A percentile compares a stretch with the other conserved stretches of the same genome.
Conservation (phyloP, 2,329 filamentous ascomycete species). For the Mariannaea elegans region DNA sequence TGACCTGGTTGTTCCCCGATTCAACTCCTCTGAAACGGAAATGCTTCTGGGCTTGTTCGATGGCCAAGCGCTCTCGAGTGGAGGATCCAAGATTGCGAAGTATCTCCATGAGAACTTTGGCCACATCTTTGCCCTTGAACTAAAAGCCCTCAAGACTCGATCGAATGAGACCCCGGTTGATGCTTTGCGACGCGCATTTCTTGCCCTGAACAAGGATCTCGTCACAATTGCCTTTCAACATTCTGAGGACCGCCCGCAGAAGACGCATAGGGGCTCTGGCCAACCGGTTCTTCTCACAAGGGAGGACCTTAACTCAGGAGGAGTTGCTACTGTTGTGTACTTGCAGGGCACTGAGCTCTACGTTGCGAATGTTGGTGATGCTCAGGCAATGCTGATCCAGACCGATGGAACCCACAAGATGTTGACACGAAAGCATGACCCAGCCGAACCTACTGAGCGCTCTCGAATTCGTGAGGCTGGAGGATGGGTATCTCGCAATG, state of each 20-base stretch:
- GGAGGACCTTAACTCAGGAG: constrained; percentile 89
- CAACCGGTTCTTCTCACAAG: constrained; percentile 82
- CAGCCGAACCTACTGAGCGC: constrained; percentile 84
- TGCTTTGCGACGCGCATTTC: constrained; percentile 85
- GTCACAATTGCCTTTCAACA: constrained; percentile 84
- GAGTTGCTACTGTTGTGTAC: constrained; percentile 91
- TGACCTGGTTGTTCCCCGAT: constrained; percentile 92
- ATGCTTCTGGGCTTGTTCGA: constrained; percentile 96
- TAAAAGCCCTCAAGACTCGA: constrained; percentile 76
- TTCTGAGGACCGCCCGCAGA: constrained; percentile 74
- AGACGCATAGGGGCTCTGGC: constrained; percentile 75
- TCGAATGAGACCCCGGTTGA: constrained; percentile 79
- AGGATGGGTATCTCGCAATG: constrained; percentile 94
- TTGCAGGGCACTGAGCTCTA: constrained; percentile 90
- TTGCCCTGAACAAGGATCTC: constrained; percentile 92
- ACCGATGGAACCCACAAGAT: constrained; percentile 85
- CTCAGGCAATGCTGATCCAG: constrained; percentile 93
- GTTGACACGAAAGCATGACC: constrained; percentile 91
- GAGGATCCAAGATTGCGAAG: constrained; percentile 95
- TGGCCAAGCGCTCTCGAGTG: constrained; percentile 85
- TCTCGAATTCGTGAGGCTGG: constrained; percentile 92
- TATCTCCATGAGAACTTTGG: constrained; percentile 97
- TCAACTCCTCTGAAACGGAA: constrained; percentile 89
- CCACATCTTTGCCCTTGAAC: constrained; percentile 81
- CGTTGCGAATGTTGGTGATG: constrained; percentile 94